Percentiles rank a stretch among this genome's conserved stretches.
Evolutionary conservation across 164 flowering plant species (phyloP).

Genomic region (Buxus sempervirens): DNA sequence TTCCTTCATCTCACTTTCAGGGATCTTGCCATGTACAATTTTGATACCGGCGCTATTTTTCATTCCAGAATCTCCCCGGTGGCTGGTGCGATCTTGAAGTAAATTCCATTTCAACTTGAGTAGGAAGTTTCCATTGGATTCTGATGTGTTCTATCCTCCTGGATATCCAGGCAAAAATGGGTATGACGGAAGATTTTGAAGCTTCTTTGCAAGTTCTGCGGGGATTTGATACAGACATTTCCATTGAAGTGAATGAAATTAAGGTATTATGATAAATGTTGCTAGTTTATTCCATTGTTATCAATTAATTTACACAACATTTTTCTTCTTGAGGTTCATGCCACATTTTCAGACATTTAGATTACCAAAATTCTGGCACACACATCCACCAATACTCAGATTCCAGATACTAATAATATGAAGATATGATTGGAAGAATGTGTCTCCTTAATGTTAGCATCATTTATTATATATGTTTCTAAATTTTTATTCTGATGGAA

Average conservation of each 20-base stretch:
- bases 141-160: slow-evolving; percentile 6
- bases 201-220: slow-evolving; percentile 94
- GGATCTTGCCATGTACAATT: slow-evolving; percentile 77
- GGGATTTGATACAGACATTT: slow-evolving; percentile 86
- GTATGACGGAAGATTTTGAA: slow-evolving; percentile 95
- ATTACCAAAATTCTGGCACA: no score
- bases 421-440: not conserved
- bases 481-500: no score
- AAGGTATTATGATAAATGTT: slow-evolving; percentile 47
- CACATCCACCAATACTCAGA: no score
- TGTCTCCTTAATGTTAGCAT: not conserved
- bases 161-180: slow-evolving; percentile 85
- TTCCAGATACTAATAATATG: not conserved
- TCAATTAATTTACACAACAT: not conserved
- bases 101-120: not conserved
- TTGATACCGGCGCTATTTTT: slow-evolving; percentile 92
- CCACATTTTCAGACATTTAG: no score
- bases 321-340: not conserved
- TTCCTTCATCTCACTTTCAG: slow-evolving; percentile 32
- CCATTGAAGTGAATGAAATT: slow-evolving; percentile 89
- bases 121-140: not conserved
- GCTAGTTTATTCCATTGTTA: not conserved
- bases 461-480: not conserved
- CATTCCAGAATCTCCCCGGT: slow-evolving; percentile 96
- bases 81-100: slow-evolving; percentile 66